Percentiles rank a stretch among this genome's conserved stretches.
Conservation (phyloP, 2,329 filamentous ascomycete species). For the Juglanconis oblonga region DNA sequence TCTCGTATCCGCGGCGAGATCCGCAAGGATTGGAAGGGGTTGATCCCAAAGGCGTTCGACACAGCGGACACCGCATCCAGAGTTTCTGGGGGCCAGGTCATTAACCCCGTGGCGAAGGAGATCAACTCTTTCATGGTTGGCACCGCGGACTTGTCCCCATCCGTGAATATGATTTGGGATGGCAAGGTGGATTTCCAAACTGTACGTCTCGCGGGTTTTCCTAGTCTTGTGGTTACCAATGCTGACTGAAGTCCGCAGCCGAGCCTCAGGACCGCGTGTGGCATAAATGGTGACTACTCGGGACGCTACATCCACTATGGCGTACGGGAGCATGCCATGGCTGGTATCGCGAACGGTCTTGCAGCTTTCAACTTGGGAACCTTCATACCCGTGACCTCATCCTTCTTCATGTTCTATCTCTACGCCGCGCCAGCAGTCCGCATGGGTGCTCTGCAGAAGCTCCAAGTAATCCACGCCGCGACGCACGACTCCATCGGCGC, state of each 20-base stretch:
- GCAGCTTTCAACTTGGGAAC: slow-evolving; percentile 52
- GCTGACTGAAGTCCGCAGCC: slow-evolving; percentile 13
- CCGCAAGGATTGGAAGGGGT: slow-evolving; percentile 44
- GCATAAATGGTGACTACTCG: slow-evolving; percentile 42
- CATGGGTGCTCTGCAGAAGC: slow-evolving; percentile 48
- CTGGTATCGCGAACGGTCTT: slow-evolving; percentile 54
- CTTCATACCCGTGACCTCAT: slow-evolving; percentile 51
- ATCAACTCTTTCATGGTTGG: slow-evolving; percentile 43
- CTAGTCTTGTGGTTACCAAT: not conserved
- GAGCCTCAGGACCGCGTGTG: slow-evolving; percentile 20
- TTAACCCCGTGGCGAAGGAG: slow-evolving; percentile 43
- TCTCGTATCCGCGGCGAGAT: slow-evolving; percentile 46
- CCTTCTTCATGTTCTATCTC: slow-evolving; percentile 59
- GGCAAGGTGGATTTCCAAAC: slow-evolving; percentile 50
- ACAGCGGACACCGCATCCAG: slow-evolving; percentile 48
- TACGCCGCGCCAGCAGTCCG: slow-evolving; percentile 47
- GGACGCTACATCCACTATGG: slow-evolving; percentile 60
- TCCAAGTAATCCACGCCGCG: slow-evolving; percentile 49
- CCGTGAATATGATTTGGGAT: slow-evolving; percentile 48
- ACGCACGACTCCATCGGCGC: slow-evolving; percentile 54
- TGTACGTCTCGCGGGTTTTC: slow-evolving; percentile 27
- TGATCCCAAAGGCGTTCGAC: slow-evolving; percentile 49
- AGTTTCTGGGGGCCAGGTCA: slow-evolving; percentile 43
- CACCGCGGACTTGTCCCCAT: slow-evolving; percentile 45
- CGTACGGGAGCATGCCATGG: slow-evolving; percentile 62